Evolutionary conservation across 1,284 basidiomycete genomes (phyloP).

Genomic region (Porodaedalea pini): DNA sequence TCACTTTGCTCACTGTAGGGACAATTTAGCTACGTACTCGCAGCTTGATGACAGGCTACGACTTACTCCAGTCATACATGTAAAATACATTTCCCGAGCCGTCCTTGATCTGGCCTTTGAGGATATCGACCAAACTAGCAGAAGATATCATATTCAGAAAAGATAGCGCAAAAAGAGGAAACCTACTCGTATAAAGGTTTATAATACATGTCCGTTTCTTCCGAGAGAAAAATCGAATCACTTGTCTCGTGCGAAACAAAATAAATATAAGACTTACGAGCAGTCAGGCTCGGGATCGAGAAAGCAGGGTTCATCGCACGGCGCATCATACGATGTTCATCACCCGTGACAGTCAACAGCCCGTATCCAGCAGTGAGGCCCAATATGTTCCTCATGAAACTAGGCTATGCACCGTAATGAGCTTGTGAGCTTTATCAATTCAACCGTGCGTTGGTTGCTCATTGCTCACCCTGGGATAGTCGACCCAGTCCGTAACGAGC

Average conservation of each 20-base stretch:
- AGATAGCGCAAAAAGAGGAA: neutral
- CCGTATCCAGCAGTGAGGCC: conserved; percentile 44
- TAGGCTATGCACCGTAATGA: conserved; percentile 31
- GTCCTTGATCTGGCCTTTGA: conserved; percentile 33
- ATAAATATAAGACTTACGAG: conserved; percentile 35
- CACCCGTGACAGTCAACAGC: conserved; percentile 44
- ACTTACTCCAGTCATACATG: conserved; percentile 49
- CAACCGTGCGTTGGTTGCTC: neutral
- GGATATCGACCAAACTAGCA: conserved; percentile 38
- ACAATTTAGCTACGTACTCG: conserved; percentile 1
- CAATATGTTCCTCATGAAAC: conserved; percentile 40
- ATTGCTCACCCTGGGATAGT: conserved; percentile 41
- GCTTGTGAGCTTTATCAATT: neutral
- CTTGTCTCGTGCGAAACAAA: neutral
- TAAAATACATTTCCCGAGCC: conserved; percentile 30
- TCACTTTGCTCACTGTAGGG: conserved; percentile 46
- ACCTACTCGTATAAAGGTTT: conserved; percentile 41
- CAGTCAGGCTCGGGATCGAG: conserved; percentile 41
- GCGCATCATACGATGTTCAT: conserved; percentile 46
- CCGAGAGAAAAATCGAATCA: neutral
- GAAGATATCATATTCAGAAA: neutral
- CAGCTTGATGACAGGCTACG: neutral
- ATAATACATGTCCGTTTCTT: conserved; percentile 50
- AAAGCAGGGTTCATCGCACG: conserved; percentile 50
- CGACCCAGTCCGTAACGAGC: conserved; percentile 42